Conservation (phyloP, 176 grass and related monocot species). For the Microstegium vimineum region DNA sequence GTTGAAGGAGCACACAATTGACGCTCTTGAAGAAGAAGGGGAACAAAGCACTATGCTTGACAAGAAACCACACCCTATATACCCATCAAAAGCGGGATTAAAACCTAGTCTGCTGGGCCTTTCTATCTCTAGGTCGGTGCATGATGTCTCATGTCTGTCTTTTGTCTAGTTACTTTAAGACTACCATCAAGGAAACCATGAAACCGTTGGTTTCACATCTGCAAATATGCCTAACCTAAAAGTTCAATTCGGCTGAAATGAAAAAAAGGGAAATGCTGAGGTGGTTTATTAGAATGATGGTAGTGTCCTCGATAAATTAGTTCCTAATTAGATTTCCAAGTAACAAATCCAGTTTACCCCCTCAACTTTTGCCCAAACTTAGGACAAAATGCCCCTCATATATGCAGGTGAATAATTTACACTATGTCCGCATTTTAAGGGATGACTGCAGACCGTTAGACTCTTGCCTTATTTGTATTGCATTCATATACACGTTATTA, state of each 20-base stretch:
- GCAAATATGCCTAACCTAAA: constrained; percentile 6
- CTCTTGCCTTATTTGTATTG: constrained; percentile 2
- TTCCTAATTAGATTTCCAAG: constrained; percentile 10
- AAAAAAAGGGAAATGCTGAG: background rate
- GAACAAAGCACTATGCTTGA: constrained; percentile 47
- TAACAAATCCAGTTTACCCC: background rate
- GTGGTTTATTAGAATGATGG: background rate
- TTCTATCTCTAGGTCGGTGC: constrained; percentile 71
- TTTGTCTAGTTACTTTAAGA: constrained; percentile 14
- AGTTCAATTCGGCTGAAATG: constrained; percentile 12
- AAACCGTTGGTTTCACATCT: background rate
- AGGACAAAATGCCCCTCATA: background rate
- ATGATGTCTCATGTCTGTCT: background rate
- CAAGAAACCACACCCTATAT: constrained; percentile 78
- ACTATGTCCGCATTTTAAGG: constrained; percentile 6
- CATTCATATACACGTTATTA: constrained; percentile 16
- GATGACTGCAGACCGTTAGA: constrained; percentile 1
- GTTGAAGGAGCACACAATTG: constrained; percentile 71
- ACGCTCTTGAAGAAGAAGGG: constrained; percentile 57
- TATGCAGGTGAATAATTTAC: background rate
- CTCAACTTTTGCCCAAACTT: background rate
- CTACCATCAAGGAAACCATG: background rate
- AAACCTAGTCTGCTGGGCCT: constrained; percentile 50
- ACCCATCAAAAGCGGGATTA: constrained; percentile 83
- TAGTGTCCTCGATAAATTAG: constrained; percentile 6